Base-by-base conservation (phyloP, 805 yeast genomes). In the Candida patagonica region DNA sequence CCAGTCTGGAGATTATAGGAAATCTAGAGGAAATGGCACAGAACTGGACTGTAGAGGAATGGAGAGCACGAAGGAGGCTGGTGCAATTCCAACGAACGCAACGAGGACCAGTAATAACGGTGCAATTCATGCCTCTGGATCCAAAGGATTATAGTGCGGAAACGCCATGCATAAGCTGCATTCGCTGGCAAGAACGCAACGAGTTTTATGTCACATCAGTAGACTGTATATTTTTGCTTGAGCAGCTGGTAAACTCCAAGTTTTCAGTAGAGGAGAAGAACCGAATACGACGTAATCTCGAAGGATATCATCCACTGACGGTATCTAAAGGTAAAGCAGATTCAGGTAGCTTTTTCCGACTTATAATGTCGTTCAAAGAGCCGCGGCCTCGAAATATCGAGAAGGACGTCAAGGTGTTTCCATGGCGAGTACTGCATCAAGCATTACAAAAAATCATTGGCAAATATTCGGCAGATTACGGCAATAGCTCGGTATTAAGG, bases 341-440 rank as follows among this genome's bases (percentile, higher is more conserved):
- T 20, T 54, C 55, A 30, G 59, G 57, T 32, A 50, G 54, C 21
- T 65, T 71, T 38, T 71, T 70, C 53, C 54, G 62, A 53, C 48
- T 69, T 37, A 68, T 79, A 26, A 79, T 79, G 85, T 59, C 66
- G 24, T 78, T 71, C 64, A 71, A 71, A 22, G 66, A 66, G 41
- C 86, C 86, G 2, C 65, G 74, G 47, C 86, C 86, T 4, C 61
- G 86, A 30, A 77, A 76, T 47, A 79, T 79, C 33, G 85, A 76
- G 49, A 79, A 79, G 54, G 82, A 78, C 52, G 70, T 79, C 44
- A 79, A 79, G 52, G 83, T 79, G 3, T 74, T 79, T 50, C 62
- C 64, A 20, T 79, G 86, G 86, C 51, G 54, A 16, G 64, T 67
- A 32, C 57, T 79, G 20, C 69, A 63, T 27, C 64, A 59, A 23